phyloP scores from a whole-genome alignment of 148 eudicot species.

The Talinum fruticosum region DNA sequence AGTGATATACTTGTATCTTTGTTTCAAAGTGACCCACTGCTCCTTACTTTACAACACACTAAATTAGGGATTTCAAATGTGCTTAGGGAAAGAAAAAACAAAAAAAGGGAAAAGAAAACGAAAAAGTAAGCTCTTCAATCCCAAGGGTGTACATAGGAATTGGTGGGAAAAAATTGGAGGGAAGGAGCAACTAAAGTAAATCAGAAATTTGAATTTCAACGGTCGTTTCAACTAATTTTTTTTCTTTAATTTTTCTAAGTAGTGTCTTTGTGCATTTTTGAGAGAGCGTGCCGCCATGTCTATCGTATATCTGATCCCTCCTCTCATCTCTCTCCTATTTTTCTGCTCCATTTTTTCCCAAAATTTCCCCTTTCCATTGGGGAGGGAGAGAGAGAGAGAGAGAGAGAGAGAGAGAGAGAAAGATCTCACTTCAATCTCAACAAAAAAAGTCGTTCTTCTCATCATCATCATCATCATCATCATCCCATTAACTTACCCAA shows the following conservation, averaged over 20 bases:
- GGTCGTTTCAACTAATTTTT: conserved; percentile 13
- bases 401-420: not conserved
- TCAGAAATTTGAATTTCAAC: conserved; percentile 30
- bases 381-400: not conserved
- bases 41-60: too few relatives aligned
- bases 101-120: not conserved
- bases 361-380: not conserved
- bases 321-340: conserved; percentile 30
- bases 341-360: conserved; percentile 23
- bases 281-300: conserved; percentile 32
- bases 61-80: too few relatives aligned
- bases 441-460: not conserved
- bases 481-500: conserved; percentile 1
- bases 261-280: not conserved
- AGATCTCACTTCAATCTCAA: not conserved
- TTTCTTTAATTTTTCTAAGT: not conserved
- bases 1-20: too few relatives aligned
- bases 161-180: conserved; percentile 16
- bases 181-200: conserved; percentile 8
- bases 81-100: too few relatives aligned
- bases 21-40: too few relatives aligned
- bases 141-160: too few relatives aligned
- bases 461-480: conserved; percentile 4
- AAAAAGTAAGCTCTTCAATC: too few relatives aligned
- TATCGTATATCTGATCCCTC: conserved; percentile 20